Conservation (phyloP, 1,284 basidiomycete species). For the Exobasidium rhododendri region DNA sequence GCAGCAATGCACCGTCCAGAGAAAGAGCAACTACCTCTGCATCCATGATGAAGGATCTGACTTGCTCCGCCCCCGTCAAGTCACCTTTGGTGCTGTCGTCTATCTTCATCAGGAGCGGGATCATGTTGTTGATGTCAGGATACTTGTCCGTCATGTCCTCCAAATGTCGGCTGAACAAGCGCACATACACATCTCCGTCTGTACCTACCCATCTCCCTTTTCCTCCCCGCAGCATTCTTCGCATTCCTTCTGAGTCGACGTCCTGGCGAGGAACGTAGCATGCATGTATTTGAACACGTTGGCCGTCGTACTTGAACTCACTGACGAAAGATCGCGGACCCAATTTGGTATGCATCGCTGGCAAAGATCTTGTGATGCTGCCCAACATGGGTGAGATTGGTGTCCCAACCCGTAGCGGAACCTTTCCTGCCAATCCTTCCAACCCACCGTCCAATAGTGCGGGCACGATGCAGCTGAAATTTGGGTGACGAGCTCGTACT, state of each 20-base stretch:
- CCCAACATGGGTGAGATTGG: constrained; percentile 60
- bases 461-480: constrained; percentile 73
- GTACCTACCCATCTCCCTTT: constrained; percentile 46
- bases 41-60: constrained; percentile 76
- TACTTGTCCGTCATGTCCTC: constrained; percentile 90
- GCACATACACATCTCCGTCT: constrained; percentile 59
- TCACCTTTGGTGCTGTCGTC: constrained; percentile 16
- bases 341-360: constrained; percentile 74
- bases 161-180: constrained; percentile 81
- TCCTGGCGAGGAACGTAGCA: constrained; percentile 1
- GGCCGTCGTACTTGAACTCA: constrained; percentile 82
- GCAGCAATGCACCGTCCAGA: constrained; percentile 38
- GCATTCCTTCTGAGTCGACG: not conserved
- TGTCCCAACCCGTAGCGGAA: constrained; percentile 69
- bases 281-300: constrained; percentile 70
- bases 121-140: constrained; percentile 70
- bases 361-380: constrained; percentile 69
- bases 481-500: constrained; percentile 82
- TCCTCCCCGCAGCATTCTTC: constrained; percentile 10
- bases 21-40: constrained; percentile 63
- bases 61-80: constrained; percentile 18
- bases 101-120: constrained; percentile 45
- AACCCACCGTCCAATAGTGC: constrained; percentile 59
- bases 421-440: constrained; percentile 54
- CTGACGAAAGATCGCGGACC: constrained; percentile 46